Conservation (phyloP, 2,329 filamentous ascomycete genomes). For the Claviceps sp. region DNA sequence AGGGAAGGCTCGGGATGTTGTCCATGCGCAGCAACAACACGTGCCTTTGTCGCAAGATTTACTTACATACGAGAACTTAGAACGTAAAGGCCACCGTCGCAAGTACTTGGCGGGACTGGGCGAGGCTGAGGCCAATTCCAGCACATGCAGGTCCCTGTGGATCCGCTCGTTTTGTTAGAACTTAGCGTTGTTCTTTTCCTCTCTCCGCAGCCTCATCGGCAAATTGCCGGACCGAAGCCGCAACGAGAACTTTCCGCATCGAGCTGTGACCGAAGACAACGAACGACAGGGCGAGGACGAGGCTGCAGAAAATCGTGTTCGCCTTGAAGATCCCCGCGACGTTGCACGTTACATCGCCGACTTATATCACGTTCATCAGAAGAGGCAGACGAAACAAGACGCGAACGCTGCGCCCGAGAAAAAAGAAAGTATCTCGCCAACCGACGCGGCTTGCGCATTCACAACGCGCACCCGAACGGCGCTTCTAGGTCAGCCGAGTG, state of each 20-base stretch:
- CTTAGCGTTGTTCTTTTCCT: too few species aligned
- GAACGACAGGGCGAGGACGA: background rate
- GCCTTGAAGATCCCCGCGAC: background rate
- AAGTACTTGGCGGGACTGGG: slow-evolving; percentile 11
- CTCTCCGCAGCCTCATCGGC: slow-evolving; percentile 2
- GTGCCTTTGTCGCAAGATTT: background rate
- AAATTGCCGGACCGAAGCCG: slow-evolving; percentile 8
- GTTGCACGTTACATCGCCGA: background rate
- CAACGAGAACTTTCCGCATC: background rate
- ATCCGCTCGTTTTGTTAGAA: too few species aligned
- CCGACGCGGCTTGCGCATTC: background rate
- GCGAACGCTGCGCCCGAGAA: background rate
- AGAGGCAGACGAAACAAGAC: background rate
- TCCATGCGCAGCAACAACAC: background rate
- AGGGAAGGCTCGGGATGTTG: background rate
- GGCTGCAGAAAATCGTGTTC: background rate
- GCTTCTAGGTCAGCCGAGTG: background rate
- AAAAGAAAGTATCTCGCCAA: background rate
- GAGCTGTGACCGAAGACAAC: background rate
- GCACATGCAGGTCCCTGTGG: background rate
- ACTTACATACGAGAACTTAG: background rate
- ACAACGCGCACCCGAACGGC: background rate
- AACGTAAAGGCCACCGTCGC: slow-evolving; percentile 23
- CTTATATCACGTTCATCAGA: background rate
- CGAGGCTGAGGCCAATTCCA: background rate